Conservation (phyloP, 1,139 yeast genomes). For the Yamadazyma sp. region DNA sequence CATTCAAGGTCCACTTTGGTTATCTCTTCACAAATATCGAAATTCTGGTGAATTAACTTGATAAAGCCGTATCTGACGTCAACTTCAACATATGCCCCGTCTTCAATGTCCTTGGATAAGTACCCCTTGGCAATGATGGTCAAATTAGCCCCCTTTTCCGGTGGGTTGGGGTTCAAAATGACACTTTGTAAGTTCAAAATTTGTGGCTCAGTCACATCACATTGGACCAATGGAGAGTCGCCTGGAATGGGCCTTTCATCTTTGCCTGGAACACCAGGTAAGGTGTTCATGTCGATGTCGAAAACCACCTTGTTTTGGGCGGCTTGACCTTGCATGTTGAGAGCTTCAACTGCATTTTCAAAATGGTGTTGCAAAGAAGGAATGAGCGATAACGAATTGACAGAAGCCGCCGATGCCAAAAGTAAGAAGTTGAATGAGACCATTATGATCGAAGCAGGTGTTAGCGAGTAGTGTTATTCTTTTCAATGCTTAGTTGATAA, state of each 20-base stretch:
- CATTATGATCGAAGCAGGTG: slow-evolving; percentile 17
- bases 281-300: slow-evolving; percentile 9
- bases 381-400: slow-evolving; percentile 24
- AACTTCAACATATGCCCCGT: slow-evolving; percentile 90
- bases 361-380: slow-evolving; percentile 20
- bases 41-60: slow-evolving; percentile 78
- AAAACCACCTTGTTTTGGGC: slow-evolving; percentile 2
- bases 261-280: slow-evolving; percentile 19
- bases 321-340: slow-evolving; percentile 15
- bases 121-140: slow-evolving; percentile 75
- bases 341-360: slow-evolving; percentile 20
- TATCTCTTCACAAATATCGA: slow-evolving; percentile 86
- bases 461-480: background rate
- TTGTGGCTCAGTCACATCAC: slow-evolving; percentile 68
- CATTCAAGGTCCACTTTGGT: slow-evolving; percentile 79
- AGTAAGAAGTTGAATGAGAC: slow-evolving; percentile 26
- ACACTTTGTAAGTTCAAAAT: slow-evolving; percentile 61
- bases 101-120: slow-evolving; percentile 55
- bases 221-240: slow-evolving; percentile 75
- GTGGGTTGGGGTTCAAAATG: slow-evolving; percentile 80
- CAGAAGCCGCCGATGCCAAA: slow-evolving; percentile 18
- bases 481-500: background rate
- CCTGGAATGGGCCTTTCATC: slow-evolving; percentile 81
- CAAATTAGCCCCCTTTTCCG: slow-evolving; percentile 74
- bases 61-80: slow-evolving; percentile 93